Conservation (phyloP, 441 rosid species). For the Melastoma candidum region DNA sequence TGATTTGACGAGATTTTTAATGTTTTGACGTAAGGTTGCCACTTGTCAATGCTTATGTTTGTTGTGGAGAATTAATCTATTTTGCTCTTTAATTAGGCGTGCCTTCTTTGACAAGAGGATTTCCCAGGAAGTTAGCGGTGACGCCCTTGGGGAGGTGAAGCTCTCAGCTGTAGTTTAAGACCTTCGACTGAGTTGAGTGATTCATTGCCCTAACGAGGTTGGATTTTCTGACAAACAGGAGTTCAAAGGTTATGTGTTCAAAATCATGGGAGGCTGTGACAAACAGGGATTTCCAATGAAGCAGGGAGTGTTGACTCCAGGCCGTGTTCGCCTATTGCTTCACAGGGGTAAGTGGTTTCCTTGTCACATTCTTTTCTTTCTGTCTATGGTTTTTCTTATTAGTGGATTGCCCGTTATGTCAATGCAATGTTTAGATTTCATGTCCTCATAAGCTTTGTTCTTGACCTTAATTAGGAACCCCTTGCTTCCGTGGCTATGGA, state of each 20-base stretch:
- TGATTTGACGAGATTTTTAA: too few species aligned
- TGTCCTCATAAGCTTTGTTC: too few species aligned
- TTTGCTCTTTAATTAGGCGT: slow-evolving; percentile 14
- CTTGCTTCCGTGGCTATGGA: slow-evolving; percentile 49
- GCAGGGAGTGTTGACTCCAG: slow-evolving; percentile 41
- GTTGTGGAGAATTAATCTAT: too few species aligned
- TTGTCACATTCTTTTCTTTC: background rate
- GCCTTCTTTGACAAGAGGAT: slow-evolving; percentile 41
- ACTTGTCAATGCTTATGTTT: too few species aligned
- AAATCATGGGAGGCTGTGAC: slow-evolving; percentile 42
- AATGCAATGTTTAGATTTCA: too few species aligned
- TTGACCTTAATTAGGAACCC: slow-evolving; percentile 23
- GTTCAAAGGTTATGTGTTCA: slow-evolving; percentile 38
- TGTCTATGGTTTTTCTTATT: background rate
- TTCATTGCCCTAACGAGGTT: background rate
- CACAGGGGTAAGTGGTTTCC: slow-evolving; percentile 27
- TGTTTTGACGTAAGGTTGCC: too few species aligned
- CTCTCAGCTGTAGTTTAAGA: background rate
- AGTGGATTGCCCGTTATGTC: too few species aligned
- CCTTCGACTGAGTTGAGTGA: background rate
- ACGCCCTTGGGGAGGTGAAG: slow-evolving; percentile 41
- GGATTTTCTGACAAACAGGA: slow-evolving; percentile 15
- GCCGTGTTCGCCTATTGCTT: slow-evolving; percentile 43
- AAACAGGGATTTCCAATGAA: slow-evolving; percentile 46
- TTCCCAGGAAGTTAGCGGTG: slow-evolving; percentile 44